A percentile compares a stretch with the other conserved stretches of the same genome.
Evolutionary conservation across 2,329 filamentous ascomycete species (phyloP).

Genomic region (Magnaporthiopsis incrustans): DNA sequence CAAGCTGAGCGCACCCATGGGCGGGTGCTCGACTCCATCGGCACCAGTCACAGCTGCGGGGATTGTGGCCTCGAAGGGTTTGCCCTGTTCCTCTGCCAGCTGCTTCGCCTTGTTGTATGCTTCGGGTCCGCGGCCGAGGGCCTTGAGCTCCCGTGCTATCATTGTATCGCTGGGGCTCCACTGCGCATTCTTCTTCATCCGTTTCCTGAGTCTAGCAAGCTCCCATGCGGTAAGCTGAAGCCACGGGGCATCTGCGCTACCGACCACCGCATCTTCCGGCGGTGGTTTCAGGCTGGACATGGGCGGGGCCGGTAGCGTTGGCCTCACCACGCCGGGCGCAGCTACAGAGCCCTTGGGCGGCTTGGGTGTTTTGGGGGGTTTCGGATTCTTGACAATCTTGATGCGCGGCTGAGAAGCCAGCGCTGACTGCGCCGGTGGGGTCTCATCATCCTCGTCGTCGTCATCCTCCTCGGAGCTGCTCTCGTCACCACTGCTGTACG

Average conservation of each 20-base stretch:
- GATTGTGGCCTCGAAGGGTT: constrained; percentile 44
- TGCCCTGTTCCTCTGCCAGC: constrained; percentile 57
- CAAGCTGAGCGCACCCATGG: constrained; percentile 51
- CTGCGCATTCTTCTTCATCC: constrained; percentile 87
- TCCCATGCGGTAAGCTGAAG: constrained; percentile 57
- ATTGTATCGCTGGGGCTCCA: constrained; percentile 82
- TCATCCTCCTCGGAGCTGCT: constrained; percentile 41
- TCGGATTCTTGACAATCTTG: constrained; percentile 32
- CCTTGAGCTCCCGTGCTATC: constrained; percentile 71
- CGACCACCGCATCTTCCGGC: constrained; percentile 49
- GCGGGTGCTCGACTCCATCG: constrained; percentile 43
- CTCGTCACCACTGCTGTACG: constrained; percentile 29
- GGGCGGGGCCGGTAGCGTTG: constrained; percentile 17
- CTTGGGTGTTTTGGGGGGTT: constrained; percentile 26
- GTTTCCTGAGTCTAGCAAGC: constrained; percentile 63
- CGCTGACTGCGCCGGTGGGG: constrained; percentile 26
- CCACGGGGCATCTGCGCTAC: constrained; percentile 56
- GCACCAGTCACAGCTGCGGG: constrained; percentile 36
- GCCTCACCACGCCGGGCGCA: constrained; percentile 5
- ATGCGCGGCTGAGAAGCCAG: constrained; percentile 34
- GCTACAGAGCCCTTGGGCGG: constrained; percentile 29
- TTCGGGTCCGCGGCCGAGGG: constrained; percentile 58
- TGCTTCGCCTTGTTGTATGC: constrained; percentile 54
- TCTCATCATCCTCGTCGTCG: constrained; percentile 31
- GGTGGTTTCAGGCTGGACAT: constrained; percentile 42